Evolutionary conservation across 352 stramenopile genomes (phyloP), one percentile per base, ranked within the genome.

Genomic region (Phytophthora parvispora): DNA sequence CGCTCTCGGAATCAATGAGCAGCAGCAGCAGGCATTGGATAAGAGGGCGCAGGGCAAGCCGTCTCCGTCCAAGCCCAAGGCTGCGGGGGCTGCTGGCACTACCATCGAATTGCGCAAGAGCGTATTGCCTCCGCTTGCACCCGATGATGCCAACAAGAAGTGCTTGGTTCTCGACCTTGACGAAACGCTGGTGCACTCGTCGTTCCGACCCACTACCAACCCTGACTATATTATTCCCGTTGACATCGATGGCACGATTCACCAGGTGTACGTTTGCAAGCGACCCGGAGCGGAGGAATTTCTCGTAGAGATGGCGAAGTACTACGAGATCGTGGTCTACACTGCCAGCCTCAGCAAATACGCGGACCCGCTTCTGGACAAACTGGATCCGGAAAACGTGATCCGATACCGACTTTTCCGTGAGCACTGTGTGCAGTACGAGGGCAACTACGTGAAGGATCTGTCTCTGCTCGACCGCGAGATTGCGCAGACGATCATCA

Each of bases 311-410:
- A 98, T 99, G 89, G 86, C 95, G 13, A 97, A 99, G 66, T 69
- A 96, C 68, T 99, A 99, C 77, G 97, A 99, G 78, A 97, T 99
- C 60, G 94, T 99, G 15, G 87, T 99, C 28, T 99, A 99, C 84
- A 99, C 98, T 5, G 98, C 98, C 12, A 98, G 88, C 80, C 81
- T 99, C 13, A 98, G 95, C 77, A 99, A 92, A 79, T 99, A 99
- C 74, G 98, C 98, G 8, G 94, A 99, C 75, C 97, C 97, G 10
- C 80, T 99, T 16, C 83, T 99, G 0, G 97, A 99, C 78, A 80
- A 98, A 48, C 86, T 99, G 18, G 97, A 99, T 80, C 89, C 90
- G 13, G 74, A 99, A 66, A 73, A 82, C 20, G 80, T 93, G 5
- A 99, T 99, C 66, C 83, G 91, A 29, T 87, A 89, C 59, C 90